Evolutionary conservation across 1,139 yeast species (phyloP), one percentile per base, ranked within the genome.

Genomic region (Zygotorulaspora mrakii): DNA sequence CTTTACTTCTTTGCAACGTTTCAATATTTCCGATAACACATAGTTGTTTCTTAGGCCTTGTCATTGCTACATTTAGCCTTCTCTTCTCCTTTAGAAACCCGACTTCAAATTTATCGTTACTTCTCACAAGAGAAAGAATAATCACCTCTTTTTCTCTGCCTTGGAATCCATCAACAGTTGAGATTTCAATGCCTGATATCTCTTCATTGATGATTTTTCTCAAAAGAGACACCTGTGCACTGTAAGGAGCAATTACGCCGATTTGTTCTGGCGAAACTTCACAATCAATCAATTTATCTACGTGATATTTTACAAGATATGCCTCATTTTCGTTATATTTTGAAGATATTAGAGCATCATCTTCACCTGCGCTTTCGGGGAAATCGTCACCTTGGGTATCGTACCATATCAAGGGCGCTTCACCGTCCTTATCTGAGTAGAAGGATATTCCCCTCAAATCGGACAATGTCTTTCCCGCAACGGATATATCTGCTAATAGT

Each of bases 301-400:
- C 67, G 54, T 89, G 91, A 25, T 71, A 61, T 31, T 67, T 53
- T 0, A 79, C 91, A 22, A 87, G 58, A 32, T 68, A 61, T 0
- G 79, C 79, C 58, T 89, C 96, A 63, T 80, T 76, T 39, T 80
- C 85, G 59, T 89, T 89, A 51, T 62, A 81, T 54, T 82, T 82
- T 0, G 89, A 81, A 3, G 71, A 52, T 5, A 54, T 43, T 2
- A 67, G 18, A 13, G 52, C 43, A 16, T 54, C 61, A 22, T 66
- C 68, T 13, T 56, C 62, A 13, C 57, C 64, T 10, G 68, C 62
- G 42, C 68, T 68, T 49, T 83, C 91, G 1, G 77, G 80, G 50
- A 70, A 84, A 31, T 82, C 86, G 3, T 91, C 95, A n/a, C 94
- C 94, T 61, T 86, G 94, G 0, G 97, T 89, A 55, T 89, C 97